Conservation (phyloP, 176 grass and related monocot species). For the Phoenix dactylifera region DNA sequence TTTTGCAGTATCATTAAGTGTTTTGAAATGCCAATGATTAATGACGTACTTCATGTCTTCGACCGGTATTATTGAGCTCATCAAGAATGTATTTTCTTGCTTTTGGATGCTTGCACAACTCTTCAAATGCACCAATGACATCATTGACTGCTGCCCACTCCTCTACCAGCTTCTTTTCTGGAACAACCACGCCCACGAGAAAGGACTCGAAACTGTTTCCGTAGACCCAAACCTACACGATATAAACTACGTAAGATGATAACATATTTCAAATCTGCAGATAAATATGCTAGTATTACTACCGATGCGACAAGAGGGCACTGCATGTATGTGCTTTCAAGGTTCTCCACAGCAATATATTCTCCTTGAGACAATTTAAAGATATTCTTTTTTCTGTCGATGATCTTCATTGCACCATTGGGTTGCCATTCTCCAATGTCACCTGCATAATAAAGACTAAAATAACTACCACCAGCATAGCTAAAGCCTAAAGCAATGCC, state of each 20-base stretch:
- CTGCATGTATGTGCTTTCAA: conserved; percentile 66
- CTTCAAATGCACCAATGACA: conserved; percentile 32
- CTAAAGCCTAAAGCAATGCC: no score
- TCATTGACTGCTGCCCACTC: conserved; percentile 63
- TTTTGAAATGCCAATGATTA: not conserved
- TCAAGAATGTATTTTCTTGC: conserved; percentile 54
- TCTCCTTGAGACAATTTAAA: conserved; percentile 97
- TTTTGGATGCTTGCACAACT: conserved; percentile 52
- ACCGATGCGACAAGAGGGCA: conserved; percentile 54
- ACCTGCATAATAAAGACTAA: conserved; percentile 16
- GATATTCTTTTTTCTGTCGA: conserved; percentile 94
- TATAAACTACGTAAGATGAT: not conserved
- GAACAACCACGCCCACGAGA: conserved; percentile 74
- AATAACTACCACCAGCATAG: no score
- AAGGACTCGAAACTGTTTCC: conserved; percentile 23
- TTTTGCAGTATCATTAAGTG: not conserved
- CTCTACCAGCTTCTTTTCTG: conserved; percentile 62
- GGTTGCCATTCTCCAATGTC: conserved; percentile 95
- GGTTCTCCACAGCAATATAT: conserved; percentile 79
- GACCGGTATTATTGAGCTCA: conserved; percentile 62
- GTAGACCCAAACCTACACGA: conserved; percentile 79
- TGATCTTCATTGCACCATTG: conserved; percentile 85
- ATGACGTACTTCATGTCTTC: conserved; percentile 49
- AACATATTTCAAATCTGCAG: no score
- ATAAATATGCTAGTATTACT: not conserved